phyloP scores from a whole-genome alignment of 352 stramenopile species.

The Phytophthora pisi region DNA sequence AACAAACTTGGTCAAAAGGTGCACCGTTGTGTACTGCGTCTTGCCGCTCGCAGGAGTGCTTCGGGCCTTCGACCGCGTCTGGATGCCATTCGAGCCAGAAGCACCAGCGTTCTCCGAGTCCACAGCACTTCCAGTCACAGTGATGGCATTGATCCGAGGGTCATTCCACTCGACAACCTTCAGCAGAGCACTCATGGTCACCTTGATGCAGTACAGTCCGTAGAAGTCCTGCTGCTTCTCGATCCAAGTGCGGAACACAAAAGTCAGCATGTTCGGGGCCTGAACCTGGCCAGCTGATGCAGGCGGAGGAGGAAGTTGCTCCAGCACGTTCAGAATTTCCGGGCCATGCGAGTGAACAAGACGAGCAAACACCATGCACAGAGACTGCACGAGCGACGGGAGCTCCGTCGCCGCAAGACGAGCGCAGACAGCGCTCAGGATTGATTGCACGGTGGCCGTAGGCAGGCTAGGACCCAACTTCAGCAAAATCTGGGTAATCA shows the following conservation, averaged over 20 bases:
- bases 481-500: slow-evolving; percentile 84
- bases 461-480: slow-evolving; percentile 68
- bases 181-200: slow-evolving; percentile 77
- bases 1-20: slow-evolving; percentile 82
- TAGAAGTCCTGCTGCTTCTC: slow-evolving; percentile 88
- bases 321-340: slow-evolving; percentile 73
- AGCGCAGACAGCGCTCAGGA: slow-evolving; percentile 70
- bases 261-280: slow-evolving; percentile 67
- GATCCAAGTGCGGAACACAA: slow-evolving; percentile 85
- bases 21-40: slow-evolving; percentile 63
- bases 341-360: slow-evolving; percentile 75
- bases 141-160: slow-evolving; percentile 64
- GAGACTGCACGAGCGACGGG: slow-evolving; percentile 76
- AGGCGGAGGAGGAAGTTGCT: slow-evolving; percentile 60
- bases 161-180: slow-evolving; percentile 83
- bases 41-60: slow-evolving; percentile 32
- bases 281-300: slow-evolving; percentile 19
- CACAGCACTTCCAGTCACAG: slow-evolving; percentile 60
- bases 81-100: slow-evolving; percentile 34
- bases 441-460: slow-evolving; percentile 70
- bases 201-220: slow-evolving; percentile 83
- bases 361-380: slow-evolving; percentile 85
- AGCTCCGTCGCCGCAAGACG: slow-evolving; percentile 72
- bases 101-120: slow-evolving; percentile 21
- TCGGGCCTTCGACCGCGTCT: slow-evolving; percentile 66